These are phyloP conservation scores for Ammopiptanthus mongolicus DNA, from an alignment of 306 rosid species.

Conservation along the genomic window DNA sequence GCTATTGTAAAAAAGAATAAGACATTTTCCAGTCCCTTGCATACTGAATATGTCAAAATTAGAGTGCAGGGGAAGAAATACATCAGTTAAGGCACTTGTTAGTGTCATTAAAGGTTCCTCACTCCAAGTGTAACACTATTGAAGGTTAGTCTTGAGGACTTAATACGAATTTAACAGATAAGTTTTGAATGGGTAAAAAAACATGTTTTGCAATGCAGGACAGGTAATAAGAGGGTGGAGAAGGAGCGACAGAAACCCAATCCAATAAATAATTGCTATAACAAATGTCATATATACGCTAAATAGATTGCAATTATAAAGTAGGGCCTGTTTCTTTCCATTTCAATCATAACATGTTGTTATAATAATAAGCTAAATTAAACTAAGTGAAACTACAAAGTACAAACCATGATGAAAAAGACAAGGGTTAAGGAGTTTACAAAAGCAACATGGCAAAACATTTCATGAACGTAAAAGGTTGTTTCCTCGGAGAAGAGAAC, in stretches of 20 bases:
- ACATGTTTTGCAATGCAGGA: not conserved
- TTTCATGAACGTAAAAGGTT: not conserved
- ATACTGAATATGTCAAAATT: not conserved
- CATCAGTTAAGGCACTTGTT: not conserved
- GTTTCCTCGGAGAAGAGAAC: constrained; percentile 9
- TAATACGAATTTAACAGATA: not conserved
- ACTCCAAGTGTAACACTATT: not conserved
- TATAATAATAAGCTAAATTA: not conserved
- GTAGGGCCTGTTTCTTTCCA: constrained; percentile 1
- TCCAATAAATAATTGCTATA: not conserved
- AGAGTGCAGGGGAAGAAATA: not conserved
- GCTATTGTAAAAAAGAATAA: not conserved
- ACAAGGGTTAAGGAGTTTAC: not conserved
- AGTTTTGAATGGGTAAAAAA: not conserved
- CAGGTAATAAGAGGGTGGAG: not conserved
- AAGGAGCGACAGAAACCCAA: not conserved
- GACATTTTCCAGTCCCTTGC: not conserved
- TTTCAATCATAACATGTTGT: constrained; percentile 6
- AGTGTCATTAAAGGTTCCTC: not conserved
- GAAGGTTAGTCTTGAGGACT: not conserved
- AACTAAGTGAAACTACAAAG: not conserved
- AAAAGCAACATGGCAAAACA: not conserved
- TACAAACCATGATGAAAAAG: not conserved
- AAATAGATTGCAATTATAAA: constrained; percentile 10
- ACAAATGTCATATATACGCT: not conserved